phyloP scores from a whole-genome alignment of 2,329 filamentous ascomycete species.

The Colletotrichum cuscutae region DNA sequence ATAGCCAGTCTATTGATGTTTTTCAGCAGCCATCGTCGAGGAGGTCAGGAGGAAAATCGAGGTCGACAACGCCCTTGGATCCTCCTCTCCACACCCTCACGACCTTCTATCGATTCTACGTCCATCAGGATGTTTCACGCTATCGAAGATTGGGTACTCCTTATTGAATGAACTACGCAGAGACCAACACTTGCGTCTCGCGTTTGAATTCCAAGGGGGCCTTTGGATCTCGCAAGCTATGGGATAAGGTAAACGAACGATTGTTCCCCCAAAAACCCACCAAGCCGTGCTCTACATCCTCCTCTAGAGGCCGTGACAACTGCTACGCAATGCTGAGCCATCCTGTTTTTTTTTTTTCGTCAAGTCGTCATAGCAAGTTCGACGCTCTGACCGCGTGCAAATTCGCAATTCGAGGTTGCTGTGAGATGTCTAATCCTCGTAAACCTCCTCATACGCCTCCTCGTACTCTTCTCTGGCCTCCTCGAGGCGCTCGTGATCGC shows the following conservation, averaged over 20 bases:
- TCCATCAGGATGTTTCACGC: slow-evolving; percentile 1
- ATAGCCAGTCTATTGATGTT: background rate
- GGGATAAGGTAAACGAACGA: slow-evolving; percentile 13
- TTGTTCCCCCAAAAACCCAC: slow-evolving; percentile 14
- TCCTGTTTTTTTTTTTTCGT: slow-evolving; percentile 16
- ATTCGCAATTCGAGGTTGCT: background rate
- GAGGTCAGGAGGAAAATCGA: background rate
- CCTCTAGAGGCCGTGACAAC: slow-evolving; percentile 9
- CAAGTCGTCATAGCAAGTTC: slow-evolving; percentile 27
- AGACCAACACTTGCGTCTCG: slow-evolving; percentile 17
- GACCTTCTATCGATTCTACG: background rate
- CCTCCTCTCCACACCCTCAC: background rate
- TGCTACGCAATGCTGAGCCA: slow-evolving; percentile 29
- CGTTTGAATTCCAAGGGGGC: slow-evolving; percentile 18
- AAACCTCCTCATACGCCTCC: slow-evolving; percentile 59
- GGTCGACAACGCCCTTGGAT: background rate
- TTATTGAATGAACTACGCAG: slow-evolving; percentile 2
- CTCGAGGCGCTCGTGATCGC: slow-evolving; percentile 61
- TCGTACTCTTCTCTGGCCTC: slow-evolving; percentile 62
- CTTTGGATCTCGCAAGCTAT: slow-evolving; percentile 4
- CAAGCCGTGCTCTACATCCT: slow-evolving; percentile 15
- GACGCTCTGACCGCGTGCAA: slow-evolving; percentile 1
- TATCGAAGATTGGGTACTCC: background rate
- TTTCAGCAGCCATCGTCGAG: background rate
- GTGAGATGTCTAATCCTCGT: slow-evolving; percentile 39